Evolutionary conservation across 1,284 basidiomycete genomes (phyloP).

Genomic region (Fomitopsis betulina): DNA sequence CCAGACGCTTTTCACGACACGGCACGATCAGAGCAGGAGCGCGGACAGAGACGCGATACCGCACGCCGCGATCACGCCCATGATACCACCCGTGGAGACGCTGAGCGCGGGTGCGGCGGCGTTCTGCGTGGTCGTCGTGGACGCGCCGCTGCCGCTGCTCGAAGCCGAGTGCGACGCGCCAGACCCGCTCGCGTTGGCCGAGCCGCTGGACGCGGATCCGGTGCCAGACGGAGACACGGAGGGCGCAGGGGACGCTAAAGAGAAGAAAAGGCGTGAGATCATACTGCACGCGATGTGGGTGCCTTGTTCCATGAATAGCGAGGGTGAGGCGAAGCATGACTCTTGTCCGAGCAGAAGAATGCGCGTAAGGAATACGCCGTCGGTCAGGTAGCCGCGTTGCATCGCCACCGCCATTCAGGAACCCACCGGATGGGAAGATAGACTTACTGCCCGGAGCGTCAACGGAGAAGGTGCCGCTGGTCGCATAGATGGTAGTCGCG

Average conservation of each 20-base stretch:
- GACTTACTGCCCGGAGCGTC: slow-evolving; percentile 34
- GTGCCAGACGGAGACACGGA: slow-evolving; percentile 3
- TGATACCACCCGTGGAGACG: slow-evolving; percentile 12
- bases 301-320: too few species aligned
- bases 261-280: not conserved
- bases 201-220: slow-evolving; percentile 1
- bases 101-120: slow-evolving; percentile 7
- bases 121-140: slow-evolving; percentile 8
- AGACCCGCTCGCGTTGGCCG: not conserved
- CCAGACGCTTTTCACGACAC: not conserved
- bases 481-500: slow-evolving; percentile 35
- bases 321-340: too few species aligned
- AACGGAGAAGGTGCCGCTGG: slow-evolving; percentile 36
- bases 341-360: too few species aligned
- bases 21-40: slow-evolving; percentile 17
- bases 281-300: not conserved
- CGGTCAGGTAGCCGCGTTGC: too few species aligned
- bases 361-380: too few species aligned
- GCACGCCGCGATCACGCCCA: slow-evolving; percentile 21
- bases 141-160: not conserved
- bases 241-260: slow-evolving; percentile 16
- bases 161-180: not conserved
- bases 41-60: slow-evolving; percentile 23
- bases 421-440: too few species aligned
- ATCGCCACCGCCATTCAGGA: too few species aligned